phyloP scores from a whole-genome alignment of 1,284 basidiomycete species.

The Phellopilus nigrolimitatus region DNA sequence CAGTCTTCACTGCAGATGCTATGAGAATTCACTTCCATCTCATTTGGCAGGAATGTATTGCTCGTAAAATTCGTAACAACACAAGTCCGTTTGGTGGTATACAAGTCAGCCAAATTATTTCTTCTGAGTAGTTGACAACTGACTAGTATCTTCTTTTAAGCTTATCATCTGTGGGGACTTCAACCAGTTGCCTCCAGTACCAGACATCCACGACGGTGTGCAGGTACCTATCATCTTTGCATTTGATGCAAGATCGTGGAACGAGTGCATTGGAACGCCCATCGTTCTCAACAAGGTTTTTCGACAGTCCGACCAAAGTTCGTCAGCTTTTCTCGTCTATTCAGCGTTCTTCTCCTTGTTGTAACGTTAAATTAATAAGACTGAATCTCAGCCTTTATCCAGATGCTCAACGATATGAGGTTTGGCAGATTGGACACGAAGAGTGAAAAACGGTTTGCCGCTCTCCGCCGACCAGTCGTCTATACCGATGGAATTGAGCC shows the following conservation, averaged over 20 bases:
- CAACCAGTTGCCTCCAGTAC: slow-evolving; percentile 90
- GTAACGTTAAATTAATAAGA: background rate
- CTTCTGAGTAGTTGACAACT: slow-evolving; percentile 17
- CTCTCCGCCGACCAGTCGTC: slow-evolving; percentile 53
- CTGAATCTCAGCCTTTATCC: slow-evolving; percentile 47
- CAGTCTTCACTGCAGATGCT: slow-evolving; percentile 30
- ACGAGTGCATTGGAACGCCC: slow-evolving; percentile 47
- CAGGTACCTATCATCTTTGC: slow-evolving; percentile 54
- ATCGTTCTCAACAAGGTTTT: slow-evolving; percentile 64
- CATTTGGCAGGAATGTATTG: slow-evolving; percentile 40
- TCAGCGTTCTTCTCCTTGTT: background rate
- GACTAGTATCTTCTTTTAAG: slow-evolving; percentile 32
- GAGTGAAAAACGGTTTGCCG: slow-evolving; percentile 52
- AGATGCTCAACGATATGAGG: slow-evolving; percentile 73
- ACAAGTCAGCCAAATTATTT: slow-evolving; percentile 37
- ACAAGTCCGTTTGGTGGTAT: slow-evolving; percentile 67
- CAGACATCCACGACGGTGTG: slow-evolving; percentile 38
- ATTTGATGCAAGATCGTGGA: slow-evolving; percentile 83
- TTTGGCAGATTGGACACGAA: slow-evolving; percentile 45
- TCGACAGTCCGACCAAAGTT: slow-evolving; percentile 61
- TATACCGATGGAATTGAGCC: slow-evolving; percentile 74
- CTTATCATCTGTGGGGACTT: slow-evolving; percentile 88
- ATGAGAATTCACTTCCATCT: background rate
- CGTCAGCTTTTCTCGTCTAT: slow-evolving; percentile 20
- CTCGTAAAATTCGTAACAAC: slow-evolving; percentile 43